These are phyloP conservation scores for Pleurotus tuber-regium DNA, from an alignment of 768 basidiomycete species.

Conservation along the genomic window DNA sequence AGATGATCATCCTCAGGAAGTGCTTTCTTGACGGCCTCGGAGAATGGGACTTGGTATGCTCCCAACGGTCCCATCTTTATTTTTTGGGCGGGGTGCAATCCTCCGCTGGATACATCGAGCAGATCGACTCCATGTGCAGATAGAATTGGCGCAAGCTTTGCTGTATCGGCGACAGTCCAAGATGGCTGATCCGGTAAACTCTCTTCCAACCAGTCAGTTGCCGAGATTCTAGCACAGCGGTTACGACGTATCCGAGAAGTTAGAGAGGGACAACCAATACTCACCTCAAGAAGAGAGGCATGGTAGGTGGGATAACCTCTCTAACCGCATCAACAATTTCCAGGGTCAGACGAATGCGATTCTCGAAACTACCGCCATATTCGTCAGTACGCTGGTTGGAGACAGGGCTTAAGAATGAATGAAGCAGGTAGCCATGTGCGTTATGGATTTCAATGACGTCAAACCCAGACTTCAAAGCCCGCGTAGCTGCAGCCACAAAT, in stretches of 20 bases:
- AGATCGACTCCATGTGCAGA: slow-evolving; percentile 69
- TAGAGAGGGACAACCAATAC: slow-evolving; percentile 7
- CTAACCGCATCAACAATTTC: slow-evolving; percentile 67
- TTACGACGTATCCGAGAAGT: neutral
- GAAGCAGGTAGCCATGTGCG: slow-evolving; percentile 62
- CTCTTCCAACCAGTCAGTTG: slow-evolving; percentile 71
- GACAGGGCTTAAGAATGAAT: slow-evolving; percentile 55
- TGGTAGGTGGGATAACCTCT: slow-evolving; percentile 50
- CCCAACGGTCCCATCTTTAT: slow-evolving; percentile 25
- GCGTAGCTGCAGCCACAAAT: slow-evolving; percentile 48
- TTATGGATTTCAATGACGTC: slow-evolving; percentile 62
- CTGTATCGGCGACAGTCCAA: slow-evolving; percentile 72
- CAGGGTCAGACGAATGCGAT: slow-evolving; percentile 57
- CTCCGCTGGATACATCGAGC: slow-evolving; percentile 70
- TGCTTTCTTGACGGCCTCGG: slow-evolving; percentile 48
- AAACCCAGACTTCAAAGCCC: slow-evolving; percentile 58
- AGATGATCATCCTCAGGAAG: slow-evolving; percentile 33
- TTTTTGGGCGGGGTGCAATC: slow-evolving; percentile 44
- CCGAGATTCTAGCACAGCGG: slow-evolving; percentile 49
- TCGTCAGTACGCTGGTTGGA: slow-evolving; percentile 64
- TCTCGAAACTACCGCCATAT: slow-evolving; percentile 73
- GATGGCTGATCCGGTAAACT: slow-evolving; percentile 54
- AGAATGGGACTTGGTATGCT: slow-evolving; percentile 55
- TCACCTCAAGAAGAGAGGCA: slow-evolving; percentile 73
- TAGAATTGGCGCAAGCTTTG: slow-evolving; percentile 55